Evolutionary conservation across 169 alveolate species (phyloP).

Genomic region (Eimeria tenella): DNA sequence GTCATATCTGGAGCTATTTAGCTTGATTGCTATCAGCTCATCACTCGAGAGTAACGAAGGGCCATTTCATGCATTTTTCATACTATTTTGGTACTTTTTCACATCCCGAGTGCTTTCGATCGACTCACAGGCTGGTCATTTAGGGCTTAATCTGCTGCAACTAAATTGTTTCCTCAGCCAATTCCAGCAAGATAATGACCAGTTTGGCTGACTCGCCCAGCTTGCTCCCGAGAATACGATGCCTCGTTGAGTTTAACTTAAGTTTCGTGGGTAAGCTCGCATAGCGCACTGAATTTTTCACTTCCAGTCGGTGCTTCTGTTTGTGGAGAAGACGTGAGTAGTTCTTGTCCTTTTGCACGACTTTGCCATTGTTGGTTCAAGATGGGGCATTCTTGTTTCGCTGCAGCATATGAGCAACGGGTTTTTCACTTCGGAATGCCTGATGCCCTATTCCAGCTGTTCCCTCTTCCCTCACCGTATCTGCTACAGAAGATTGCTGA

Average conservation of each 20-base stretch:
- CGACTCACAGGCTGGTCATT: background rate
- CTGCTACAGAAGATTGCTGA: slow-evolving; percentile 71
- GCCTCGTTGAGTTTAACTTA: slow-evolving; percentile 79
- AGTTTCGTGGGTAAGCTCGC: slow-evolving; percentile 72
- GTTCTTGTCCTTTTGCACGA: background rate
- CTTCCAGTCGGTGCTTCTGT: too few relatives aligned
- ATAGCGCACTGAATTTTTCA: background rate
- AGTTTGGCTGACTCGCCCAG: slow-evolving; percentile 56
- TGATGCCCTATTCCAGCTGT: slow-evolving; percentile 53
- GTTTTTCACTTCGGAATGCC: slow-evolving; percentile 77
- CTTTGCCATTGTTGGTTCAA: background rate
- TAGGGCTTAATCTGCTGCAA: background rate
- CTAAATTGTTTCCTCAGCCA: background rate
- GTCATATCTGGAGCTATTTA: background rate
- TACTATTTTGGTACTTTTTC: background rate
- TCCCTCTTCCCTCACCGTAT: slow-evolving; percentile 45
- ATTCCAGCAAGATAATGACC: slow-evolving; percentile 57
- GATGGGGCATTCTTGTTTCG: background rate
- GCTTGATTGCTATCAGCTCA: too few relatives aligned
- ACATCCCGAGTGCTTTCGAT: background rate
- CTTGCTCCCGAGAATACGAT: slow-evolving; percentile 69
- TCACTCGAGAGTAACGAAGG: too few relatives aligned
- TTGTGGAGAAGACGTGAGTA: background rate
- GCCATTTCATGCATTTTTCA: background rate
- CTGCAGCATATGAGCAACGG: slow-evolving; percentile 79